Base-by-base conservation (phyloP, 2,329 filamentous ascomycete species). In the Colletotrichum destructivum region DNA sequence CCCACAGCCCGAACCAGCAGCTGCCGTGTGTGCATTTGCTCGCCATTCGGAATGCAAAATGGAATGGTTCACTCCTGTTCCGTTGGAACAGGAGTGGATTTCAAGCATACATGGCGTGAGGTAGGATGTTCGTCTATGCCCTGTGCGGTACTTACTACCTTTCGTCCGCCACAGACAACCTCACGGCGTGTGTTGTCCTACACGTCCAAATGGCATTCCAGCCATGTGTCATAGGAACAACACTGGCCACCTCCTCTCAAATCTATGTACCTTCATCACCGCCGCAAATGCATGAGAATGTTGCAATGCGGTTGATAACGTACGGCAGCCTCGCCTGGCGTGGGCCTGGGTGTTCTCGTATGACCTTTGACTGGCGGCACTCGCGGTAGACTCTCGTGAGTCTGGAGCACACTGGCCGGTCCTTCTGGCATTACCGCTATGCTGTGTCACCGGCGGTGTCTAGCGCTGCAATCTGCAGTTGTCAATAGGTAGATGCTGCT, bases 371-470 rank as follows among this genome's bases (percentile, higher is more conserved):
- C n/a, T 21, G 49, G 23, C 57, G 49, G 49, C 59, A 18, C 51
- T 56, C 26, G 23, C 21, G 21, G 40, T 51, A 42, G 55, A 40
- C 38, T 42, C 57, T 23, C 46, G 49, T 54, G 35, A 62, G 59
- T 69, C 66, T 69, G 69, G 47, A 47, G 67, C 65, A 55, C 54
- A 64, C 54, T 35, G 54, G 59, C 66, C 66, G 69, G 65, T 49
- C 66, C 35, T 49, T 72, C 69, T 72, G 59, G 54, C 65, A 63
- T 65, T 47, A 60, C 65, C 46, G n/a, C 26, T 69, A 60, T 60
- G 26, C 26, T 69, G 66, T 60, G 42, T 61, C 69, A 72, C 65
- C 46, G 59, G 47, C 26, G 55, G 59, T 68, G 57, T 62, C 18
- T 54, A n/a, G 44, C 38, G 49, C 38, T n/a, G 44, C 55, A 44